Base-by-base conservation (phyloP, 768 basidiomycete species). In the Boletus huronensis region DNA sequence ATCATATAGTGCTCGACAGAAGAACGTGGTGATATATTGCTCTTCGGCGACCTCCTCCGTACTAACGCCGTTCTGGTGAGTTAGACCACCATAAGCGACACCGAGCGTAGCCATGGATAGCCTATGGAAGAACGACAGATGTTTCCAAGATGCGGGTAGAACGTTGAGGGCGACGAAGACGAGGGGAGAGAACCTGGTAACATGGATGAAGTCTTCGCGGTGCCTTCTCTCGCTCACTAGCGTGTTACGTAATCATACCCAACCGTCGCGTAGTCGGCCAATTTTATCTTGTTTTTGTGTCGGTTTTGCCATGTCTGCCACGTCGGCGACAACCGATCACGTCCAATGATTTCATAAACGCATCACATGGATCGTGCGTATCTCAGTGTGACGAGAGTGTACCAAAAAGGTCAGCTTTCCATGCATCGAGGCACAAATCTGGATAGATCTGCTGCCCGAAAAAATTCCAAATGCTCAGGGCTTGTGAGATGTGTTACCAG, bases 1-100 rank as follows among this genome's bases (percentile, higher is more conserved):
- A 74, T 93, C 90, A 70, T 96, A 99, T 50, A 93, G 77, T 5
- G 96, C 96, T 47, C 88, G 84, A 66, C 95, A 97, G 74, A 94
- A 93, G 67, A 93, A 82, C 19, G 88, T 84, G 53, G 77, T 76
- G 68, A 84, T 74, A 57, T 72, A 83, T 63, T 81, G 81, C 60
- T 87, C 85, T 55, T 84, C 84, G 61, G 72, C 65, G 42, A 68
- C 58, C 39, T 71, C 67, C 17, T 69, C 69, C 53, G 65, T 39
- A 53, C 55, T 61, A 53, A 61, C 55, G 45, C 59, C 61, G 10
- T 59, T 57, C 50, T 63, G 60, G 54, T 67, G 64, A 28, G 58
- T 41, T 5, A 55, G 39, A 35, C 49, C 55, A 36, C 42, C 55
- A 49, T 72, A 62, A 47, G 62, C 62, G 39, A 64, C 58, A 14